These are phyloP conservation scores for Juncus inflexus DNA, from an alignment of 176 grass and related monocot genomes.

Conservation along the genomic window DNA sequence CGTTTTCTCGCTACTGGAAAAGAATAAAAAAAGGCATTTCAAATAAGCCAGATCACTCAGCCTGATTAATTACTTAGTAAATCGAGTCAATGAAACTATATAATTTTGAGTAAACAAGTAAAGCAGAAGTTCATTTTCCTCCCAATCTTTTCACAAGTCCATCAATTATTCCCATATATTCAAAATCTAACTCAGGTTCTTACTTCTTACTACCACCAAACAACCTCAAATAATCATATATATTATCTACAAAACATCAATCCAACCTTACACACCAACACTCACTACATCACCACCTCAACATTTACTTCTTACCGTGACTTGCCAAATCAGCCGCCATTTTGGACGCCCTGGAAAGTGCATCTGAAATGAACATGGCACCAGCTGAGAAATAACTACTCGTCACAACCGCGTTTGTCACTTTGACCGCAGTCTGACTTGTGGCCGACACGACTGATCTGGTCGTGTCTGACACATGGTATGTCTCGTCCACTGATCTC, in stretches of 20 bases:
- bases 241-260: constrained; percentile 4
- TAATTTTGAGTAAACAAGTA: too few relatives aligned
- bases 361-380: constrained; percentile 79
- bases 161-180: too few relatives aligned
- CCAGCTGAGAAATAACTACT: constrained; percentile 94
- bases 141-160: too few relatives aligned
- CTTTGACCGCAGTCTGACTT: constrained; percentile 51
- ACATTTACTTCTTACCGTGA: constrained; percentile 55
- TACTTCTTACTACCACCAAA: too few relatives aligned
- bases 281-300: not conserved
- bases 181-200: too few relatives aligned
- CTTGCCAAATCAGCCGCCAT: constrained; percentile 61
- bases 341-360: constrained; percentile 61
- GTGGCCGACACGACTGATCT: constrained; percentile 61
- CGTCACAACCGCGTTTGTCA: constrained; percentile 53
- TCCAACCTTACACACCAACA: not conserved
- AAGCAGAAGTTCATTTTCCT: too few relatives aligned
- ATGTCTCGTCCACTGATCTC: constrained; percentile 70
- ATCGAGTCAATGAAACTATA: too few relatives aligned
- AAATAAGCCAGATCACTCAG: too few relatives aligned
- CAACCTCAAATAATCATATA: too few relatives aligned
- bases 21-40: too few relatives aligned
- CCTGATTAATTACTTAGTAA: too few relatives aligned
- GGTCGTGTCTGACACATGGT: constrained; percentile 53
- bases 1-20: too few relatives aligned